Percentiles rank a stretch among this genome's conserved stretches.
These are phyloP conservation scores for Phytophthora hibernalis DNA, from an alignment of 352 stramenopile genomes.

Conservation along the genomic window DNA sequence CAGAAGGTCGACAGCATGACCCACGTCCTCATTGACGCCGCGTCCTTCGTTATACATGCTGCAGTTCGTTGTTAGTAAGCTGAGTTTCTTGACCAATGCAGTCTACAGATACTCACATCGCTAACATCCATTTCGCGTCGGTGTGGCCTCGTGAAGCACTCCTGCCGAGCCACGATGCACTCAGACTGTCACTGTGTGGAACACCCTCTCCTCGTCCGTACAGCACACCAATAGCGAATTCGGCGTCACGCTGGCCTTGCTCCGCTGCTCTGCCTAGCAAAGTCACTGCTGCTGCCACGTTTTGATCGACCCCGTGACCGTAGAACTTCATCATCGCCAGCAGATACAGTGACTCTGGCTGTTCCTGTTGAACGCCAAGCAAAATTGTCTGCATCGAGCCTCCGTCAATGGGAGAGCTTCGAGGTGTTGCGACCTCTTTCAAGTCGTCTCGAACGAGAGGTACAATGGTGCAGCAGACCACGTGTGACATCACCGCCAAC, in stretches of 20 bases:
- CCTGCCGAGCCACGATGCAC: constrained; percentile 47
- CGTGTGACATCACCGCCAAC: constrained; percentile 1
- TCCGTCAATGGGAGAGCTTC: constrained; percentile 31
- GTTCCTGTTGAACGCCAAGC: constrained; percentile 40
- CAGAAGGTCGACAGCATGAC: constrained; percentile 43
- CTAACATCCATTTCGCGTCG: constrained; percentile 65
- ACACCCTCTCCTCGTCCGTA: constrained; percentile 41
- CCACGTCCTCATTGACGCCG: constrained; percentile 39
- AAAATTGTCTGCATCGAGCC: constrained; percentile 43
- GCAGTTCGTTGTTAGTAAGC: neutral
- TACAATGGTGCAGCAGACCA: neutral
- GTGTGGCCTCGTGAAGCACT: constrained; percentile 46
- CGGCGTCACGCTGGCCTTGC: constrained; percentile 43
- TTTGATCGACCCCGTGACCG: constrained; percentile 47
- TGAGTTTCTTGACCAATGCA: neutral
- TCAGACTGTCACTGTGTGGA: constrained; percentile 38
- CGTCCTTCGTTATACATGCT: constrained; percentile 57
- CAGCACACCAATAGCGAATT: constrained; percentile 59
- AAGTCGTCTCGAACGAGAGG: constrained; percentile 34
- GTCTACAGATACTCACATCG: constrained; percentile 35
- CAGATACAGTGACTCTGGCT: constrained; percentile 59
- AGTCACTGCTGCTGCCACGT: constrained; percentile 37
- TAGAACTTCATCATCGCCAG: constrained; percentile 62
- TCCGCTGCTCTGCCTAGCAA: constrained; percentile 39
- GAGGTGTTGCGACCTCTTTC: constrained; percentile 25